These are phyloP conservation scores for Rhizopogon vinicolor DNA, from an alignment of 768 basidiomycete genomes.

Conservation along the genomic window DNA sequence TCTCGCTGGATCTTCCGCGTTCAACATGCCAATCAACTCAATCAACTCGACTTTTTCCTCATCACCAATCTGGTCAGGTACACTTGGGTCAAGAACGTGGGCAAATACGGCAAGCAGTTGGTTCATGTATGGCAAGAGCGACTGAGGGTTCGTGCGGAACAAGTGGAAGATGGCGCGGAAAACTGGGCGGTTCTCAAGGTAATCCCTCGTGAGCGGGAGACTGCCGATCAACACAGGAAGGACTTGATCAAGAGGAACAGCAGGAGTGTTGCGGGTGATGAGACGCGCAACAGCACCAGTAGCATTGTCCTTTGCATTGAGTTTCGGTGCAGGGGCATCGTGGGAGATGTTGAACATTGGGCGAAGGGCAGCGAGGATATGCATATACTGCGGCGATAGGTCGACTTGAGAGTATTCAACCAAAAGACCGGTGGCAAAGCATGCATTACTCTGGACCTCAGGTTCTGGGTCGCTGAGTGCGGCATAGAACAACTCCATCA, in stretches of 20 bases:
- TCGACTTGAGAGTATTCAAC: conserved; percentile 83
- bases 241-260: conserved; percentile 87
- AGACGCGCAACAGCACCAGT: conserved; percentile 88
- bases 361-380: conserved; percentile 72
- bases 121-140: conserved; percentile 74
- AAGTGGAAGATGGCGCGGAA: conserved; percentile 88
- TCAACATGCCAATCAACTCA: conserved; percentile 66
- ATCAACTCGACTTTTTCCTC: conserved; percentile 77
- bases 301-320: conserved; percentile 97
- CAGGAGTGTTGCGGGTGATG: conserved; percentile 71
- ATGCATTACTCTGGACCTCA: conserved; percentile 96
- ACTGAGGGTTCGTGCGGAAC: conserved; percentile 69
- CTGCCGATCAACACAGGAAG: conserved; percentile 78
- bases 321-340: conserved; percentile 55
- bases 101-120: conserved; percentile 74
- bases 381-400: conserved; percentile 74
- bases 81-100: conserved; percentile 74
- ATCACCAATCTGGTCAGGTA: conserved; percentile 72
- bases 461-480: conserved; percentile 80
- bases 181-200: conserved; percentile 83
- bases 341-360: conserved; percentile 71
- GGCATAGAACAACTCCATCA: conserved; percentile 80
- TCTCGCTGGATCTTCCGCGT: conserved; percentile 69
- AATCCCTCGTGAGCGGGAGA: conserved; percentile 85
- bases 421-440: conserved; percentile 89